Evolutionary conservation across 352 stramenopile species (phyloP).

Genomic region (Globisporangium cederbergense): DNA sequence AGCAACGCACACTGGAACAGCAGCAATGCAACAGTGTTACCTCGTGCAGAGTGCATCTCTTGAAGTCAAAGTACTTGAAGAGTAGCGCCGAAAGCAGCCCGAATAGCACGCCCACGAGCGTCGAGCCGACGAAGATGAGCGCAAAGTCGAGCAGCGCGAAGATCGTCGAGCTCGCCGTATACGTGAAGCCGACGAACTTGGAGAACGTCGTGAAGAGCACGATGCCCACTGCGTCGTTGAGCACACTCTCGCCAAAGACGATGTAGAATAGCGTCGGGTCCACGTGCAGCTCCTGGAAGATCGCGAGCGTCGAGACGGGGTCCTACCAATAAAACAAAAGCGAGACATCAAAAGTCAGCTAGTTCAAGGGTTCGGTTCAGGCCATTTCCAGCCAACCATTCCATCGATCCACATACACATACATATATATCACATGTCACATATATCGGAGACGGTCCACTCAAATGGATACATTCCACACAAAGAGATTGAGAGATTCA

Average conservation of each 20-base stretch:
- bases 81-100: slow-evolving; percentile 80
- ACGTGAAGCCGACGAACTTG: slow-evolving; percentile 89
- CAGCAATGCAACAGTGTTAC: slow-evolving; percentile 21
- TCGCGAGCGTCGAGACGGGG: slow-evolving; percentile 88
- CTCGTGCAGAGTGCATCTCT: slow-evolving; percentile 83
- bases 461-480: not conserved
- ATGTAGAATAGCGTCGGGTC: slow-evolving; percentile 93
- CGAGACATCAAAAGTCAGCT: not conserved
- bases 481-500: not conserved
- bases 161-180: slow-evolving; percentile 69
- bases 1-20: not conserved
- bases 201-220: slow-evolving; percentile 91
- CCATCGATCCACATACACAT: no score
- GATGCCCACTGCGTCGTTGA: slow-evolving; percentile 93
- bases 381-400: slow-evolving; percentile 1
- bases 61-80: slow-evolving; percentile 90
- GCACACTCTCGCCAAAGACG: slow-evolving; percentile 93
- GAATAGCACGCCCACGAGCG: slow-evolving; percentile 82
- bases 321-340: slow-evolving; percentile 32
- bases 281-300: slow-evolving; percentile 88
- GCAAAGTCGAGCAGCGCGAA: slow-evolving; percentile 88
- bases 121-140: slow-evolving; percentile 88
- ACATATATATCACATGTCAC: no score
- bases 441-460: not conserved
- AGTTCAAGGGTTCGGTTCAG: not conserved